Evolutionary conservation across 2,329 filamentous ascomycete species (phyloP).

Genomic region (Talaromyces sp.): DNA sequence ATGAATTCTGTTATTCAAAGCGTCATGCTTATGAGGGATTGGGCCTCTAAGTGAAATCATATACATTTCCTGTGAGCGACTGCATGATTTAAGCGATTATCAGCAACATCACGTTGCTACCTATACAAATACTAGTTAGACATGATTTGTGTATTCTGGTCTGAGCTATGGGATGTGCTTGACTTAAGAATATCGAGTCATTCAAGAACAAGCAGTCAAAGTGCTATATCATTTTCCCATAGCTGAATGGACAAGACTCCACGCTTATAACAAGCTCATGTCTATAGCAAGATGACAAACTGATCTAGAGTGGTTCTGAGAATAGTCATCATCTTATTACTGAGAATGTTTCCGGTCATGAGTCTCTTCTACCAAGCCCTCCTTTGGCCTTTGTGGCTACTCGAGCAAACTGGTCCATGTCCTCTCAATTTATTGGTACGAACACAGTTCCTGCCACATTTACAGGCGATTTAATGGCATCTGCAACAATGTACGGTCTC

Average conservation of each 20-base stretch:
- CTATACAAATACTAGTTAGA: neutral
- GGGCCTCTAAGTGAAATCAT: neutral
- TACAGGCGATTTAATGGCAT: neutral
- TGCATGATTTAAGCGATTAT: neutral
- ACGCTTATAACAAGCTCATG: neutral
- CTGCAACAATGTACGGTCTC: neutral
- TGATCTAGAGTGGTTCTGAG: neutral
- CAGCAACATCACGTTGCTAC: neutral
- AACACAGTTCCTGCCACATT: neutral
- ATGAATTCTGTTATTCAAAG: neutral
- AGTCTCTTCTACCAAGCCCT: neutral
- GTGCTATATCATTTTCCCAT: neutral
- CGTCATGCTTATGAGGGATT: neutral
- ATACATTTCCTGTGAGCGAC: neutral
- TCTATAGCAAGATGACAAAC: neutral
- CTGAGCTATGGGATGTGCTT: neutral
- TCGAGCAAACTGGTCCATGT: neutral
- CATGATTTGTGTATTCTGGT: neutral
- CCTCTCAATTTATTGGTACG: conserved; percentile 7
- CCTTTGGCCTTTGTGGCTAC: neutral
- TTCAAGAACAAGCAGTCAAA: neutral
- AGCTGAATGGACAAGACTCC: neutral
- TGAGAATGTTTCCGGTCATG: neutral
- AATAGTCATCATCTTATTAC: neutral
- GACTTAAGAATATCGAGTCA: neutral